These are phyloP conservation scores for Gigaspora rosea DNA, from an alignment of 192 early-diverging fungal genomes.

Conservation along the genomic window DNA sequence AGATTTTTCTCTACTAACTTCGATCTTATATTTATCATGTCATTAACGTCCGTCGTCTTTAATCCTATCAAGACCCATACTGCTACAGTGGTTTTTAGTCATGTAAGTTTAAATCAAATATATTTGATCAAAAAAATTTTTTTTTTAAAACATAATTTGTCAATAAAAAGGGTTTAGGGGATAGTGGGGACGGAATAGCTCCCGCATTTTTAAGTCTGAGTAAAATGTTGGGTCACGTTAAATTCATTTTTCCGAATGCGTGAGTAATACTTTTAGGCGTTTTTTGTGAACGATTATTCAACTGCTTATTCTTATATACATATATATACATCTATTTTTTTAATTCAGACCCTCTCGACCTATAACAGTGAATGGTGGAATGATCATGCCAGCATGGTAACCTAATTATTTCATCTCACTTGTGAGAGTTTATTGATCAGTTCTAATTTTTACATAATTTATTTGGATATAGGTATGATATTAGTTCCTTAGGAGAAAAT, in stretches of 20 bases:
- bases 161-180: conserved; percentile 51
- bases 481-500: conserved; percentile 43
- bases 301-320: neutral
- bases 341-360: conserved; percentile 51
- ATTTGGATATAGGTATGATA: conserved; percentile 18
- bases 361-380: conserved; percentile 80
- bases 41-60: conserved; percentile 44
- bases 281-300: neutral
- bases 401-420: conserved; percentile 64
- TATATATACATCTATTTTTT: neutral
- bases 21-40: too few relatives aligned
- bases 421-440: conserved; percentile 43
- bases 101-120: conserved; percentile 3
- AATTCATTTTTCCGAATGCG: conserved; percentile 90
- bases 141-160: neutral
- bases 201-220: conserved; percentile 57
- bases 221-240: conserved; percentile 72
- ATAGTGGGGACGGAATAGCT: conserved; percentile 61
- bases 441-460: conserved; percentile 26
- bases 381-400: conserved; percentile 90
- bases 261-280: conserved; percentile 30
- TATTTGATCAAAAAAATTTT: neutral
- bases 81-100: conserved; percentile 58
- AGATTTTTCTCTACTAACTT: too few relatives aligned
- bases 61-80: conserved; percentile 49